Base-by-base conservation (phyloP, 306 rosid genomes). In the Glycyrrhiza uralensis region DNA sequence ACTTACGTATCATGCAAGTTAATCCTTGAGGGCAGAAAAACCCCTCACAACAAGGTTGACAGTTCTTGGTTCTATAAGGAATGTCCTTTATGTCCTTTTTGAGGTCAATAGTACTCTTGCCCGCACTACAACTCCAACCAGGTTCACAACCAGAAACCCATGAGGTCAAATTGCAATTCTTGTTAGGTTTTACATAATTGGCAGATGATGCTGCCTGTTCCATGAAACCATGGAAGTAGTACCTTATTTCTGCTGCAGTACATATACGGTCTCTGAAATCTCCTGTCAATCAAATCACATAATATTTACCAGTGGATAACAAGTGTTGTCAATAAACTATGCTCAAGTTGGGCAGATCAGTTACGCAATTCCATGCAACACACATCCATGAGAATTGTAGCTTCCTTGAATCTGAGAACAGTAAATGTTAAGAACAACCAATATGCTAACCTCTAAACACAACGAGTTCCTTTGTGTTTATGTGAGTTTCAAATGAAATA, bases 1-100 rank as follows among this genome's bases (percentile, higher is more conserved):
- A 82, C 93, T 86, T 88, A 88, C 94, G 88, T 76, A 88, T 88
- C 96, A 90, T 90, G 86, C 96, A 90, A 64, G 96, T 90, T 67
- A 90, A 58, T 28, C 96, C 96, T 61, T 72, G 82, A 44, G 94
- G 96, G 56, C 94, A 90, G 74, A 90, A 90, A 80, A 90, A 90
- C 17, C 96, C 96, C 75, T 86, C 91, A 35, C 96, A 90, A 76
- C 96, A 90, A 75, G 96, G 88, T 72, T 79, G 79, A 24, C 94
- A 90, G 12, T 81, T 64, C 0, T 33, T 26, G 19, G 41, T 78
- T 83, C 95, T 88, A 33, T 15, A 7, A 59, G 97, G 97, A 38
- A 83, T 59, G 0, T 64, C 81, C 23, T 46, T 60, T 23, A 33
- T 10, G 4, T 71, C 80, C 55, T 32, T 71, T 65, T 82, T 83